phyloP scores from a whole-genome alignment of 2,329 filamentous ascomycete genomes.

The Biscogniauxia marginata region DNA sequence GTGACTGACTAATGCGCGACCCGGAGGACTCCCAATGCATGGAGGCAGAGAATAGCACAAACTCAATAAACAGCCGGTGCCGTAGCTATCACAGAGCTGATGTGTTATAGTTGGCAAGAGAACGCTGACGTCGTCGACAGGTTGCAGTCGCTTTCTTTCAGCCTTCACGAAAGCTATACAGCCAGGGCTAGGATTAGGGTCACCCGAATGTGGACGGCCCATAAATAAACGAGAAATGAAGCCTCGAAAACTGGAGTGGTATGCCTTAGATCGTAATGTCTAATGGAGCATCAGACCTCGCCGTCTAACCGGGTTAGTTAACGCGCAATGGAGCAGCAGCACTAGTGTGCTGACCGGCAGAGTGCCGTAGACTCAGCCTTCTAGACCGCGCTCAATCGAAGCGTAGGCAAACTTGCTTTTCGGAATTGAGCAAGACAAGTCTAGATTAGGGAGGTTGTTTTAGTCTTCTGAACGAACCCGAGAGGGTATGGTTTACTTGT shows the following conservation, averaged over 20 bases:
- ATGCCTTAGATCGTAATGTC: not conserved
- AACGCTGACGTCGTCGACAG: constrained; percentile 16
- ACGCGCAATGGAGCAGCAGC: constrained; percentile 16
- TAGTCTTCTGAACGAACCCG: not conserved
- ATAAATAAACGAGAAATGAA: not conserved
- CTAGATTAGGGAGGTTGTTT: not conserved
- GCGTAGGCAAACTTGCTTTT: constrained; percentile 15
- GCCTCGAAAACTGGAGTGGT: not conserved
- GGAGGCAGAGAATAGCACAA: not conserved
- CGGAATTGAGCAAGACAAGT: constrained; percentile 14
- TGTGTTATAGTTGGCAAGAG: not conserved
- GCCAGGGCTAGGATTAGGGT: constrained; percentile 11
- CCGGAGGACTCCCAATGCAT: not conserved
- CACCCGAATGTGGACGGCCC: not conserved
- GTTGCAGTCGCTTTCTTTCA: constrained; percentile 3
- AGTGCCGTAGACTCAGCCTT: constrained; percentile 7
- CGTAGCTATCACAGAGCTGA: not conserved
- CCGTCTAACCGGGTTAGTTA: constrained; percentile 7
- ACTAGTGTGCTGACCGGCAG: constrained; percentile 14
- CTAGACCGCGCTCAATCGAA: constrained; percentile 6
- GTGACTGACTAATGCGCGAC: not conserved
- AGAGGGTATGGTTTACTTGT: not conserved
- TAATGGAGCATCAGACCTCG: not conserved
- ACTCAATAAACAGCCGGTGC: not conserved
- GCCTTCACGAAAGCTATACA: constrained; percentile 4